A percentile compares a stretch with the other conserved stretches of the same genome.
Conservation (phyloP, 73 alveolate genomes). For the Paramecium sonneborni region DNA sequence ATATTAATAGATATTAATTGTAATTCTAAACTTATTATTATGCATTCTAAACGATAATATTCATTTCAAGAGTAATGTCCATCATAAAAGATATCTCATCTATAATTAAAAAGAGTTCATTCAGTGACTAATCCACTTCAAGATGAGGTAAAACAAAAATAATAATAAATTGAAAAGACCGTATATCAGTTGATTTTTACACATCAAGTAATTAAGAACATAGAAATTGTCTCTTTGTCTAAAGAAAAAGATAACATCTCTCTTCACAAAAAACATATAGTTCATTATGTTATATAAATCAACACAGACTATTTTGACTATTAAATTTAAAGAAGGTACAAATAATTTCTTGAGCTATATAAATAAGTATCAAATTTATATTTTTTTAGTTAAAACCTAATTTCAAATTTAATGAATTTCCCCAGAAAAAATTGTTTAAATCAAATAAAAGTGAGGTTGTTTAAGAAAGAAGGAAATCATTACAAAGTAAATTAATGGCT, state of each 20-base stretch:
- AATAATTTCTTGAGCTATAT: background rate
- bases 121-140: background rate
- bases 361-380: background rate
- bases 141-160: background rate
- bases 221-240: background rate
- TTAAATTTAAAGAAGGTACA: background rate
- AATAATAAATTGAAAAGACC: background rate
- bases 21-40: background rate
- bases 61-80: background rate
- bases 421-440: background rate
- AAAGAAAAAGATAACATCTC: background rate
- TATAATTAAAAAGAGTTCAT: background rate
- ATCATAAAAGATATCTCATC: background rate
- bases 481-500: background rate
- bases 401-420: background rate
- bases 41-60: constrained; percentile 3
- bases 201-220: background rate
- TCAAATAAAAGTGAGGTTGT: background rate
- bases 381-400: background rate
- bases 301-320: background rate
- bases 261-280: background rate
- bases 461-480: background rate
- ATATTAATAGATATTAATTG: constrained; percentile 12
- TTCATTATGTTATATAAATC: background rate
- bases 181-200: background rate